A percentile compares a stretch with the other conserved stretches of the same genome.
phyloP scores from a whole-genome alignment of 176 grass and related monocot genomes.

The Poa annua region DNA sequence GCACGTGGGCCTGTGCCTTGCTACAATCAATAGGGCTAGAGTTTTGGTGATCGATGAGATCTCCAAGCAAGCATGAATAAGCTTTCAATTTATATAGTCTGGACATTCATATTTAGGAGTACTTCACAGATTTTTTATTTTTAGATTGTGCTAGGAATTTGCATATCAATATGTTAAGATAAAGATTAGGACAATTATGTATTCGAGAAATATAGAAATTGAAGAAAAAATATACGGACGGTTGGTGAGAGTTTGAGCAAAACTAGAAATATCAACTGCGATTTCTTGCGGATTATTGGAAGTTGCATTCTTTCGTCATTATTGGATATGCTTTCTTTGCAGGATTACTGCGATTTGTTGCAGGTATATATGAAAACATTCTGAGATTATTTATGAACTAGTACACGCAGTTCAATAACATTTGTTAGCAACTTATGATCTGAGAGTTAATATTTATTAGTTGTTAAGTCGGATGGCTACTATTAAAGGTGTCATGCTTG shows the following conservation, averaged over 20 bases:
- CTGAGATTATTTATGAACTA: neutral
- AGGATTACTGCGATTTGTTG: neutral
- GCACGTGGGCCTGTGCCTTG: constrained; percentile 52
- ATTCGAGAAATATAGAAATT: neutral
- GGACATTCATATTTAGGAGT: constrained; percentile 31
- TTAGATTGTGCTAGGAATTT: neutral
- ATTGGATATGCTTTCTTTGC: neutral
- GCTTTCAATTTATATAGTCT: neutral
- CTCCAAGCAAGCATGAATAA: constrained; percentile 30
- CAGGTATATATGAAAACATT: neutral
- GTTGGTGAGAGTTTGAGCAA: constrained; percentile 13
- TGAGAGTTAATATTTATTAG: neutral
- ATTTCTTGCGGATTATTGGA: neutral
- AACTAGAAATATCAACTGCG: neutral
- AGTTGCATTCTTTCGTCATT: neutral
- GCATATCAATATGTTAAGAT: neutral
- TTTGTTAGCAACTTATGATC: neutral
- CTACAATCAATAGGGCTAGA: constrained; percentile 54
- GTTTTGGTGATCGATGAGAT: constrained; percentile 49
- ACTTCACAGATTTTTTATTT: neutral
- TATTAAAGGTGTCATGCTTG: neutral
- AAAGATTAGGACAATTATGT: neutral
- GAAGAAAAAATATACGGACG: neutral
- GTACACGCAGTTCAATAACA: neutral
- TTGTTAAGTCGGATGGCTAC: constrained; percentile 5